These are phyloP conservation scores for Sapria himalayana DNA, from an alignment of 345 rosid genomes.

Conservation along the genomic window DNA sequence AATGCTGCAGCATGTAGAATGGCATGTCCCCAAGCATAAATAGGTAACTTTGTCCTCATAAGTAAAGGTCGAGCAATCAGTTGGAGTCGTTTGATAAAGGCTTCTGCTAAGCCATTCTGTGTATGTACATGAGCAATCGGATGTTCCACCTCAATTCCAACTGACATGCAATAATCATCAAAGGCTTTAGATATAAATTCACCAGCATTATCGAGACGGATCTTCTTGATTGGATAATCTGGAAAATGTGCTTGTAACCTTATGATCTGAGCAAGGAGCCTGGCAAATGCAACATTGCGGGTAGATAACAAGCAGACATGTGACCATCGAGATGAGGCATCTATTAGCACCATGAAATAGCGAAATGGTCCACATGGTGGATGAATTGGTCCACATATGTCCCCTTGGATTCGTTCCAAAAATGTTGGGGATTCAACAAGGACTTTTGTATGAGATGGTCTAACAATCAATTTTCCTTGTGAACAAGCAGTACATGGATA, in stretches of 20 bases:
- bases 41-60: not conserved
- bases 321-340: too few species aligned
- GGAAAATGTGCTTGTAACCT: not conserved
- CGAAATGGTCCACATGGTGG: too few species aligned
- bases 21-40: slow-evolving; percentile 5
- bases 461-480: too few species aligned
- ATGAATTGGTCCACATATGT: too few species aligned
- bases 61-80: not conserved
- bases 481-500: too few species aligned
- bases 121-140: not conserved
- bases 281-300: not conserved
- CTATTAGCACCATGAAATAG: too few species aligned
- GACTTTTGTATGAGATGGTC: too few species aligned
- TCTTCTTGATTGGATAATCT: not conserved
- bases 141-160: slow-evolving; percentile 5
- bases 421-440: too few species aligned
- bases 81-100: slow-evolving; percentile 1
- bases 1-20: slow-evolving; percentile 3
- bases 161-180: slow-evolving; percentile 1
- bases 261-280: not conserved
- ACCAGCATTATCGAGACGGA: not conserved
- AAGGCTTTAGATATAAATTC: slow-evolving; percentile 1
- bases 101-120: slow-evolving; percentile 6
- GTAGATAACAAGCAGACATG: not conserved
- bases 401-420: too few species aligned